Base-by-base conservation (phyloP, 495 filamentous ascomycete genomes). In the Aspergillus baeticus region DNA sequence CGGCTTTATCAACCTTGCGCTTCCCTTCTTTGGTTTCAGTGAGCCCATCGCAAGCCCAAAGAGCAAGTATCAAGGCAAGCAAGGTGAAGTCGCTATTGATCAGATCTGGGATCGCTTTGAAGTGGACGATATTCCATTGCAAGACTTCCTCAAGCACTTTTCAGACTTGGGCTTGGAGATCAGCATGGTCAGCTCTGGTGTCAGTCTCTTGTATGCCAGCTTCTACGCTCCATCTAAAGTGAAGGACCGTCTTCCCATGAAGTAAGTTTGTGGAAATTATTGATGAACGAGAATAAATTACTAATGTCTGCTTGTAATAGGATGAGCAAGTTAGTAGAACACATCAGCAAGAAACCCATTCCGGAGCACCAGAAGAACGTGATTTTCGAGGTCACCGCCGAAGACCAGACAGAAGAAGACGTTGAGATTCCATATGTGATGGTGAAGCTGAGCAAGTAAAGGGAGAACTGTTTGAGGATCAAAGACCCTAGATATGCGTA, bases 41-140 rank as follows among this genome's bases (percentile, higher is more conserved):
- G 94, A 99, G 73, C 94, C 94, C 10, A 90, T 99, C 62, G 82
- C 84, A 17, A 95, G 90, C 60, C 90, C 91, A 17, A 97, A 98
- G 78, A 90, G 91, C 61, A 90, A 83, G 65, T 99, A 98, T 72
- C 66, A 77, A 64, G 85, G 91, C 50, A 82, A 77, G 63, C 73
- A 84, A 36, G 78, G 86, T 29, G 90, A 96, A 70, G 86, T 96
- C 35, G 82, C 80, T 33, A 86, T 98, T 61, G 95, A 99, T 73
- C 95, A 92, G 75, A 84, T 99, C 34, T 99, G 95, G 95, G 95
- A 97, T 73, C 88, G 95, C 15, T 99, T 98, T 67, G 92, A 99
- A 75, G 81, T 95, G 46, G 83, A 87, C 46, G 83, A 99, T 66
- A 83, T 96, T 51, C 90, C 91, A 15, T 77, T 99, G 56, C 78